Evolutionary conservation across 164 flowering plant species (phyloP).

Genomic region (Malania oleifera): DNA sequence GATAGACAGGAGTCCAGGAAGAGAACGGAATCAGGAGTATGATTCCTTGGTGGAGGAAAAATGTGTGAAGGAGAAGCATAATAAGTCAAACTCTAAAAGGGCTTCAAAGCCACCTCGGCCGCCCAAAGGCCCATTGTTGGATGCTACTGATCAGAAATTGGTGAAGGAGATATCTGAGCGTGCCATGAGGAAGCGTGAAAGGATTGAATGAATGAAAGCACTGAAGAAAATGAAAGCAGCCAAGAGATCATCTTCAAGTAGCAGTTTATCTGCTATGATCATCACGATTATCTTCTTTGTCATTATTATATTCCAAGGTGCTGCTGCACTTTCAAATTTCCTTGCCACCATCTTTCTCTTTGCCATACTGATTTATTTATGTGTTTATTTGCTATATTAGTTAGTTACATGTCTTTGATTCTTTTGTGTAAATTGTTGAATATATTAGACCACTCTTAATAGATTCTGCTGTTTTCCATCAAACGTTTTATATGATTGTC

Average conservation of each 20-base stretch:
- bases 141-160: conserved; percentile 41
- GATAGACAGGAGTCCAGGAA: conserved; percentile 17
- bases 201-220: conserved; percentile 34
- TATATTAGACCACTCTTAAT: too few species aligned
- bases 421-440: too few species aligned
- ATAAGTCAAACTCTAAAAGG: conserved; percentile 24
- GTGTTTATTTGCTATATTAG: too few species aligned
- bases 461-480: too few species aligned
- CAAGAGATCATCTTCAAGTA: conserved; percentile 20
- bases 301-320: conserved; percentile 30
- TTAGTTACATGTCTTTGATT: too few species aligned
- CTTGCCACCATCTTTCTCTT: too few species aligned
- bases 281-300: conserved; percentile 42
- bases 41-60: conserved; percentile 14
- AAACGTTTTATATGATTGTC: too few species aligned
- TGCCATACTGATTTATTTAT: too few species aligned
- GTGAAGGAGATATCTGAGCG: conserved; percentile 42
- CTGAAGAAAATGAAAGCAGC: conserved; percentile 39
- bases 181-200: conserved; percentile 43
- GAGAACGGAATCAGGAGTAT: conserved; percentile 15
- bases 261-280: conserved; percentile 29
- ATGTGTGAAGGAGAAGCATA: conserved; percentile 8
- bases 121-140: conserved; percentile 41
- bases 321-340: neutral
- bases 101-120: conserved; percentile 52